Evolutionary conservation across 2,329 filamentous ascomycete genomes (phyloP), one percentile per base, ranked within the genome.

Genomic region (Ophiostoma quercus): DNA sequence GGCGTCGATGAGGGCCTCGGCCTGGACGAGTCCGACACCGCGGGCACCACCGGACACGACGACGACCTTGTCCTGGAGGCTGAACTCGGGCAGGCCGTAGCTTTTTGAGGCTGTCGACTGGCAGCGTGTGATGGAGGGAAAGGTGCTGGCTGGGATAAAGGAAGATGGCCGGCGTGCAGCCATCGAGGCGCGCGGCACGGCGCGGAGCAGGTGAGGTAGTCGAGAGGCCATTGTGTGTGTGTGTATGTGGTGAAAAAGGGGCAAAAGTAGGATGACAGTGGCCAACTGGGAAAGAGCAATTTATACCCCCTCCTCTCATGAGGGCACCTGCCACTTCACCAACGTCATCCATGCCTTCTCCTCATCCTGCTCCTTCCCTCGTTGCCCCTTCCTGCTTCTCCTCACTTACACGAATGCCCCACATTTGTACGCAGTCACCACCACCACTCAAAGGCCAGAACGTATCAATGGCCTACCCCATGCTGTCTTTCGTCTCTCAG

Each of bases 1-100:
- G 11, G 91, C 91, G 78, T 95, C 91, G 54, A 94, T 81, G 66
- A 95, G 82, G 7, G 91, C 92, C 76, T 94, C 90, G 60, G 90
- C 86, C 77, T 94, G 90, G 29, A 90, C 89, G 57, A 96, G 82
- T 57, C 92, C 92, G 11, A 96, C 82, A 2, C 92, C 92, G 71
- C 91, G 86, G 8, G 88, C 92, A 70, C 86, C 92, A 66, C 92
- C 92, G 1, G 91, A 91, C 25, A 96, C 90, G 63, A 93, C 79
- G 68, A 94, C 84, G 19, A 94, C 88, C 78, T 90, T 92, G 79
- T 87, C 86, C 73, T 85, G 84, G 73, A 96, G 84, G 75, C 85
- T 89, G 82, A 95, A 95, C 76, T 95, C 92, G 63, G 90, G 88
- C 67, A 94, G 37, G 22, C 37, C 63, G 34, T 41, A 62, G 11